phyloP scores from a whole-genome alignment of 306 rosid genomes.

The Canavalia gladiata region DNA sequence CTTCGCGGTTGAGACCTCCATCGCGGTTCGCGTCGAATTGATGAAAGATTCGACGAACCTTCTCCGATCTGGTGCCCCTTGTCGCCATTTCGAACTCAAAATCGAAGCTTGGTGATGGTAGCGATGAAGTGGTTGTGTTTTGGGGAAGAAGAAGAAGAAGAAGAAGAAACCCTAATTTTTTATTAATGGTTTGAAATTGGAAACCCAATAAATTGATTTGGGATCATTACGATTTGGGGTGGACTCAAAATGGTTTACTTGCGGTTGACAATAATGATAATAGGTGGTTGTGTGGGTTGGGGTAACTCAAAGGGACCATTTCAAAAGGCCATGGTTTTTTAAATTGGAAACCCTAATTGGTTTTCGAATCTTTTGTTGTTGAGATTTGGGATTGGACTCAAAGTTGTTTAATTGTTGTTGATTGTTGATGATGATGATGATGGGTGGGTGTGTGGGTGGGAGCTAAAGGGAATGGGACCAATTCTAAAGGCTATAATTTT shows the following conservation, averaged over 20 bases:
- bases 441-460: constrained; percentile 17
- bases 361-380: neutral
- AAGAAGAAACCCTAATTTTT: constrained; percentile 33
- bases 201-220: constrained; percentile 45
- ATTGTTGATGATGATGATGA: constrained; percentile 22
- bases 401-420: constrained; percentile 14
- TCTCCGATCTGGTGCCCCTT: constrained; percentile 99
- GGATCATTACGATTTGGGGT: constrained; percentile 37
- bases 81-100: constrained; percentile 70
- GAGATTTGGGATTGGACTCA: constrained; percentile 5
- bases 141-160: neutral
- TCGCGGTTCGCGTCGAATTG: constrained; percentile 87
- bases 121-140: constrained; percentile 1
- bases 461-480: constrained; percentile 29
- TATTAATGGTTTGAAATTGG: constrained; percentile 41
- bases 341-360: constrained; percentile 15
- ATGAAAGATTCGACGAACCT: constrained; percentile 87
- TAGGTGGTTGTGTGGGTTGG: constrained; percentile 21
- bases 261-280: constrained; percentile 20
- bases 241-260: constrained; percentile 28
- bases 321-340: neutral
- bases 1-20: constrained; percentile 89
- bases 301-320: constrained; percentile 24
- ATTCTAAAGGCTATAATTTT: neutral
- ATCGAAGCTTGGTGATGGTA: constrained; percentile 29